Base-by-base conservation (phyloP, 208 protist genomes). In the Trypanosoma mega region DNA sequence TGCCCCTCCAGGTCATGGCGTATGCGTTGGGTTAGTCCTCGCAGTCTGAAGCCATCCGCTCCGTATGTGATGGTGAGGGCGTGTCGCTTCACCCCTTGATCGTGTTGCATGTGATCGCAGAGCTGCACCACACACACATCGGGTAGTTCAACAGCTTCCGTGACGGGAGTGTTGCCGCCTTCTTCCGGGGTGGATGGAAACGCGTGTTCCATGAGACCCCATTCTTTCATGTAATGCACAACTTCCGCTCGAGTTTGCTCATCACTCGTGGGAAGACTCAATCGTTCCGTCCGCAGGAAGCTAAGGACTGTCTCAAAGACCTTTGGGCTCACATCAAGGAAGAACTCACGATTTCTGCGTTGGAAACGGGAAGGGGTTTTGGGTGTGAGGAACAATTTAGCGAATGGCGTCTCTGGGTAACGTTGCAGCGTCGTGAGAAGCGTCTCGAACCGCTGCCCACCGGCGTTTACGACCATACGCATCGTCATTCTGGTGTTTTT, bases 21-120 rank as follows among this genome's bases (percentile, higher is more conserved):
- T 31, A 94, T 90, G 65, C 71, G 56, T 45, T 76, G 78, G 16
- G 82, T 83, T 43, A 94, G 78, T 37, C 29, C 30, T 23, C 87
- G 87, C 26, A 94, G 64, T 36, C 85, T 72, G 55, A 91, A 94
- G 20, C 87, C 87, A 63, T 94, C 82, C 16, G 82, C 74, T 29
- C 87, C 87, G 70, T 82, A 94, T 30, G 82, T 94, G 58, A 94
- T 90, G 46, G 87, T 92, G 63, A 94, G 76, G 37, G 87, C 84
- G 44, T 94, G 87, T 27, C 87, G 84, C 74, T 91, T 91, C 26
- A 94, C 82, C 8, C 87, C 87, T 46, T 91, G 83, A 65, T 94
- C 87, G 66, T 91, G 87, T 51, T 90, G 82, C 76, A 94, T 69
- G 68, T 90, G 84, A 43, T 94, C 85, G 54, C 78, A 90, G 37